Base-by-base conservation (phyloP, 2,329 filamentous ascomycete species). In the Claviceps monticola region DNA sequence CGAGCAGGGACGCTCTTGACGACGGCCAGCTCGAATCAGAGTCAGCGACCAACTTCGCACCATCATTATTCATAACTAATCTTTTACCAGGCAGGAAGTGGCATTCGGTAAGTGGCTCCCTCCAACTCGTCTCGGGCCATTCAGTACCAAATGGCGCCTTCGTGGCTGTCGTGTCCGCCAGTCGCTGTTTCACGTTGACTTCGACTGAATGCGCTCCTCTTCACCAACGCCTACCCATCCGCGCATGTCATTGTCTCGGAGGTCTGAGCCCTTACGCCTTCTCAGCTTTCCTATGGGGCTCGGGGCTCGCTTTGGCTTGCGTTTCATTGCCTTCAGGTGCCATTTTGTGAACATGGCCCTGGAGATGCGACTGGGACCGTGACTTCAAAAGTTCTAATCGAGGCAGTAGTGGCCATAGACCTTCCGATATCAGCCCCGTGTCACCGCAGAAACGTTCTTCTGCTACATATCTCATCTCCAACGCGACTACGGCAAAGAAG, bases 341-440 rank as follows among this genome's bases (percentile, higher is more conserved):
- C 56, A 54, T 51, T 56, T 53, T 56, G 52, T 41, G 53, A 54
- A 51, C 51, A 50, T 54, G 56, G 56, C 53, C 61, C 59, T 62
- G 59, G 57, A 57, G 60, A 61, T 61, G 61, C 59, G 56, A 60
- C 55, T n/a, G 60, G 45, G 39, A 58, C 54, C 50, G 54, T 52
- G 55, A 46, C 45, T 8, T 56, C 57, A 51, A 54, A 60, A 54
- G 9, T n/a, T 56, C 61, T 55, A 56, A 60, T 54, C 53, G 60
- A 56, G 57, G 55, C 56, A 53, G 54, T 54, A 55, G 61, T 56
- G 57, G 58, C 62, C 57, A 62, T 57, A 46, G 53, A 49, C 54
- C 51, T 54, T 52, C 59, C 60, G 58, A 46, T 26, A 26, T 13
- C 7, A 43, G 47, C 44, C 44, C 51, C 55, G 48, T 38, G 46